Percentiles rank a stretch among this genome's conserved stretches.
These are phyloP conservation scores for Kwoniella bestiolae DNA, from an alignment of 768 basidiomycete species.

Conservation along the genomic window DNA sequence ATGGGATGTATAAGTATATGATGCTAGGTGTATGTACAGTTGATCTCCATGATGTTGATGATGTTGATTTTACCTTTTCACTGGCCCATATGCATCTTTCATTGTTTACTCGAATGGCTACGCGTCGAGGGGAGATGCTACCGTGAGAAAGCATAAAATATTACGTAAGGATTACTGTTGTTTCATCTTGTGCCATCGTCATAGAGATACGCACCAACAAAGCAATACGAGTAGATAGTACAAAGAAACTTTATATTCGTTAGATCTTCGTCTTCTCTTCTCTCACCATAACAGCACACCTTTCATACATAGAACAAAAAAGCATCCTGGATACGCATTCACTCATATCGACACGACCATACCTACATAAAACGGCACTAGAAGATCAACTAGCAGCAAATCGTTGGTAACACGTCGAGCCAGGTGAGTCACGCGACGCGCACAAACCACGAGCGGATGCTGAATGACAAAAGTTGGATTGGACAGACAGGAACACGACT, in stretches of 20 bases:
- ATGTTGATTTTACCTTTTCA: too few species aligned
- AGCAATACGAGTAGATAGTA: too few species aligned
- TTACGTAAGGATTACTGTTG: too few species aligned
- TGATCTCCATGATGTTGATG: too few species aligned
- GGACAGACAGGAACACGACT: slow-evolving; percentile 1
- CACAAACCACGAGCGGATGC: neutral
- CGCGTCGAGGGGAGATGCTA: too few species aligned
- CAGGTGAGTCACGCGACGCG: slow-evolving; percentile 13
- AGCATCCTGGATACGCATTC: neutral
- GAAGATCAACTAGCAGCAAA: neutral
- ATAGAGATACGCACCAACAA: slow-evolving; percentile 1
- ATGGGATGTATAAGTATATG: too few species aligned
- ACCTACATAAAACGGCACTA: neutral
- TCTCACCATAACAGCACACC: too few species aligned
- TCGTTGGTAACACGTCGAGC: neutral
- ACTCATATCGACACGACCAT: neutral
- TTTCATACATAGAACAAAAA: neutral
- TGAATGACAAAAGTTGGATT: slow-evolving; percentile 9
- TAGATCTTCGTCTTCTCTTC: neutral
- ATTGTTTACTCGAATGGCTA: too few species aligned
- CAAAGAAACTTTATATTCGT: too few species aligned
- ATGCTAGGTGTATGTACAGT: too few species aligned
- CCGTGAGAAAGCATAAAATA: slow-evolving; percentile 5
- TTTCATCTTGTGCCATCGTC: too few species aligned
- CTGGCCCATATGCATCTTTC: too few species aligned